Base-by-base conservation (phyloP, 331 rosid species). In the Pyracantha coccinea region DNA sequence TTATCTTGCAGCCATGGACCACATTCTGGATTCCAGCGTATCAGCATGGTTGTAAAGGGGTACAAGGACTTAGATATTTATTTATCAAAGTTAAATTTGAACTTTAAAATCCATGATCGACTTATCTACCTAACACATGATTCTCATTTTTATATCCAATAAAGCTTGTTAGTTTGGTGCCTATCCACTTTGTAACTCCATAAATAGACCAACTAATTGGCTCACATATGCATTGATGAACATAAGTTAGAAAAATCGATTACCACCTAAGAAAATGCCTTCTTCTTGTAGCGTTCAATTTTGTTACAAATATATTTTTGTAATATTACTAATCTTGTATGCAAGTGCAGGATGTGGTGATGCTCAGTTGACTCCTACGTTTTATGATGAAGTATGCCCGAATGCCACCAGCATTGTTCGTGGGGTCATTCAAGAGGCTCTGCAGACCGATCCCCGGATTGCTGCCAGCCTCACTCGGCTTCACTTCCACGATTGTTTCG, bases 401-500 rank as follows among this genome's bases (percentile, higher is more conserved):
- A 19, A 53, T 0, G 55, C 83, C 44, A 55, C 66, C 11, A 8
- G 10, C 27, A 77, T 83, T 45, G 83, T 88, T 0, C 67, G 25
- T 15, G 38, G 41, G 12, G 80, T 86, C 17, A 55, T 86, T 28
- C 6, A 24, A 2, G 38, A 54, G 0, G 90, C 81, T 57, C 69
- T 85, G 20, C 61, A 8, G 41, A 44, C 74, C 2, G 96, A 90
- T 64, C 62, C 78, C 1, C 86, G 92, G 2, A 81, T 86, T 44
- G 79, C 81, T 47, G 92, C 86, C 33, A 86, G 90, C 64, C 88
- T 90, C 73, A 38, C 78, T 17, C 83, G 96, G 72, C 90, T 90
- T 86, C 90, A 86, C 53, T 90, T 87, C 68, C 92, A 90, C 35
- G 90, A 87, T 23, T 87, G 92, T 71, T 87, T 90, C 44, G 92